Conservation (phyloP, 148 eudicot species). For the Silene conica region DNA sequence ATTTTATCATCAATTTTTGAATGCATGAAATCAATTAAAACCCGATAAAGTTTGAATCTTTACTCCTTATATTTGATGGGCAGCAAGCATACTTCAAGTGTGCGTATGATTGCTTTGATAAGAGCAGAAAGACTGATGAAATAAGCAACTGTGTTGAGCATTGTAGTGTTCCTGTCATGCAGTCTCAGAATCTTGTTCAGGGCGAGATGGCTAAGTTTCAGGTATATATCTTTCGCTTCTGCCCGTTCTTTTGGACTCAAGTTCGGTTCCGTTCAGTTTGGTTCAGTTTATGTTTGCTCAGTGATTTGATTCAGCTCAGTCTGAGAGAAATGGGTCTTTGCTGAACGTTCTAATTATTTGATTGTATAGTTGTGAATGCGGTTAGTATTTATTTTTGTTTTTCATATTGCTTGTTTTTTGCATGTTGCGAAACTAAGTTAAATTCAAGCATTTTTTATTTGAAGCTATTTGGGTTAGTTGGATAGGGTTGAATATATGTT, state of each 20-base stretch:
- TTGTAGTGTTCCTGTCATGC: conserved; percentile 72
- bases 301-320: too few relatives aligned
- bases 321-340: too few relatives aligned
- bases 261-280: too few relatives aligned
- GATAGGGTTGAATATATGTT: not conserved
- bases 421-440: not conserved
- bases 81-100: conserved; percentile 86
- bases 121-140: conserved; percentile 60
- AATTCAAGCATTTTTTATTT: not conserved
- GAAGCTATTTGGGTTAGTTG: not conserved
- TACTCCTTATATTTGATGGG: conserved; percentile 7
- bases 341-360: not conserved
- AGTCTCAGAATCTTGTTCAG: conserved; percentile 69
- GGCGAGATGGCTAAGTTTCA: conserved; percentile 82
- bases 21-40: not conserved
- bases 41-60: conserved; percentile 6
- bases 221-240: conserved; percentile 26
- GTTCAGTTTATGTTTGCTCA: too few relatives aligned
- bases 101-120: conserved; percentile 82
- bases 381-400: not conserved
- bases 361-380: not conserved
- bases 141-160: conserved; percentile 77
- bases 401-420: too few relatives aligned
- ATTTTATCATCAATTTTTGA: not conserved
- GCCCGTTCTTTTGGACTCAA: not conserved